Base-by-base conservation (phyloP, 2,329 filamentous ascomycete species). In the Phoma herbarum region DNA sequence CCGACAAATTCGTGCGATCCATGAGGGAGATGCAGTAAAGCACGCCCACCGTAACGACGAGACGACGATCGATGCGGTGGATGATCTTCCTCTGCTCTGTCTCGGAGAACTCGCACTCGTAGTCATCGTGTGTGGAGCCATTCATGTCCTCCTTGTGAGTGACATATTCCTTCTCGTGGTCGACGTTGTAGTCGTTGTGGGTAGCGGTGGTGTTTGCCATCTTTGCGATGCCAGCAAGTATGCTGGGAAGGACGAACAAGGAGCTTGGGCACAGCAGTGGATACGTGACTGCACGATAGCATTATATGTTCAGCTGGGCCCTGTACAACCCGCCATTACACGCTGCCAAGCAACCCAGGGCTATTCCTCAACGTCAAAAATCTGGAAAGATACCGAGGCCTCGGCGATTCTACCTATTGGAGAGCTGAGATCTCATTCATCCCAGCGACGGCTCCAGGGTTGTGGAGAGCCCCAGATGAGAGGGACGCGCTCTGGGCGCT, bases 1-100 rank as follows among this genome's bases (percentile, higher is more conserved):
- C 82, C n/a, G 86, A 86, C 72, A 93, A 78, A 75, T 94, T 94
- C 2, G 89, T 92, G 29, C 91, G 83, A 71, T 95, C 91, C 86
- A 94, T 91, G 59, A 94, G 79, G 63, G 85, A 89, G 67, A 91
- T 82, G 72, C 89, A 91, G 76, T 93, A 93, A 78, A 92, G 84
- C 63, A 84, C 75, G 9, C 81, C 81, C 1, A 82, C 75, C 0
- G 79, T 82, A 20, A 79, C 65, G 18, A 83, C 80, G n/a, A 83
- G 72, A 28, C 81, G 78, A 31, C 74, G 79, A 75, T 96, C 92
- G 65, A 95, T 81, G 12, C 86, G 85, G 55, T 84, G 82, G 41
- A 93, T 86, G 68, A 95, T 91, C 41, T 79, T 83, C 71, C 81
- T 85, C 77, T 90, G 85, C 77, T 94, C 88, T 18, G 81, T 76